Percentiles rank a stretch among this genome's conserved stretches.
Evolutionary conservation across 2,329 filamentous ascomycete species (phyloP).

Genomic region (Ceratocystis ficicola): DNA sequence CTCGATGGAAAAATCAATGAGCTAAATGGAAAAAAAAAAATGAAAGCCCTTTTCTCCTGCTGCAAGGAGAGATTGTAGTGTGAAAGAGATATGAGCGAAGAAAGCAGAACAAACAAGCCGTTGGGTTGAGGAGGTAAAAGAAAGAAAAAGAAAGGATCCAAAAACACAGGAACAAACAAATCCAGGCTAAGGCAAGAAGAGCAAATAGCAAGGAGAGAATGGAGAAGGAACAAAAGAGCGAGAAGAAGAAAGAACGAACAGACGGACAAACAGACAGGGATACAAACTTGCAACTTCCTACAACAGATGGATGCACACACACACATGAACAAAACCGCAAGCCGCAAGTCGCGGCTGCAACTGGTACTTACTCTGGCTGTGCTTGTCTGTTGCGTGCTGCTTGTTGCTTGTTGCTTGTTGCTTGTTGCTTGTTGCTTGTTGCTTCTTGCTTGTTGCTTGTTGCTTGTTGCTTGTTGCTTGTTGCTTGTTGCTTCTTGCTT

Average conservation of each 20-base stretch:
- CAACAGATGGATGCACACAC: not conserved
- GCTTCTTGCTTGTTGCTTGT: too few species aligned
- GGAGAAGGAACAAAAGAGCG: not conserved
- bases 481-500: too few species aligned
- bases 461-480: too few species aligned
- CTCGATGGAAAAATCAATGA: too few species aligned
- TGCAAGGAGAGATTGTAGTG: not conserved
- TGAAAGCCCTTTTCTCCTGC: too few species aligned
- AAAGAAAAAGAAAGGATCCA: not conserved
- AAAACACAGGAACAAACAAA: not conserved
- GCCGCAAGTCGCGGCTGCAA: too few species aligned
- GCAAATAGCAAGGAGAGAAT: too few species aligned
- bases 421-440: too few species aligned
- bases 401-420: too few species aligned
- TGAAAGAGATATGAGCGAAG: not conserved
- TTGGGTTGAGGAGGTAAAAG: not conserved
- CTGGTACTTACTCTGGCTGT: too few species aligned
- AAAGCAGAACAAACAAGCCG: not conserved
- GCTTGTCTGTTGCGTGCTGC: too few species aligned
- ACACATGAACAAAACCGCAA: not conserved
- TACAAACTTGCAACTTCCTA: not conserved
- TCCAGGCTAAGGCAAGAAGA: not conserved
- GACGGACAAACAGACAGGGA: not conserved
- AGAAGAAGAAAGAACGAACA: conserved; percentile 5
- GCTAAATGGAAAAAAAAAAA: too few species aligned